A percentile compares a stretch with the other conserved stretches of the same genome.
Evolutionary conservation across 2,329 filamentous ascomycete genomes (phyloP).

Genomic region (Calonectria hawksworthii): DNA sequence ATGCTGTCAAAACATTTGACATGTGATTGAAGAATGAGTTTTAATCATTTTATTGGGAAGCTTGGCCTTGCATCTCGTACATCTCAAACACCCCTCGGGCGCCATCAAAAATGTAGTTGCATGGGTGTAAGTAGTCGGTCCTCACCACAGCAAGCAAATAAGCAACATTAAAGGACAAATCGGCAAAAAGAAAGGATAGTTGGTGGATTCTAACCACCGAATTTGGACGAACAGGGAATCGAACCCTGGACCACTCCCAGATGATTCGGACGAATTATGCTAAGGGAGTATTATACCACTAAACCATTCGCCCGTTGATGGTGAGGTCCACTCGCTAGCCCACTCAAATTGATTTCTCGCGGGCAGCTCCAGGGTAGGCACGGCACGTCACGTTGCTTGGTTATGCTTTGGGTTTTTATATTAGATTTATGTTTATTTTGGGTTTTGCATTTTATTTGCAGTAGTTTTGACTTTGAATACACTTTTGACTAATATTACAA

Average conservation of each 20-base stretch:
- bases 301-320: neutral
- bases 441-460: neutral
- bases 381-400: neutral
- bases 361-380: neutral
- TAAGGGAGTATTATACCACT: neutral
- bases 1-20: neutral
- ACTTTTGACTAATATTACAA: neutral
- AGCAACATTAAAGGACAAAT: neutral
- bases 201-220: neutral
- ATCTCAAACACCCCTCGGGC: neutral
- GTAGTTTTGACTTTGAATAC: neutral
- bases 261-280: slow-evolving; percentile 1
- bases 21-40: neutral
- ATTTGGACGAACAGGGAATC: neutral
- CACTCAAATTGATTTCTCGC: neutral
- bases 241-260: neutral
- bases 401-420: neutral
- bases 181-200: neutral
- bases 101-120: neutral
- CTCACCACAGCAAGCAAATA: neutral
- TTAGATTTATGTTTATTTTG: neutral
- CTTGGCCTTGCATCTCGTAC: neutral
- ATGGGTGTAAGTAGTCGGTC: neutral
- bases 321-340: neutral
- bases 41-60: neutral